These are phyloP conservation scores for Tolypocladium inflatum DNA, from an alignment of 2,329 filamentous ascomycete genomes.

Conservation along the genomic window DNA sequence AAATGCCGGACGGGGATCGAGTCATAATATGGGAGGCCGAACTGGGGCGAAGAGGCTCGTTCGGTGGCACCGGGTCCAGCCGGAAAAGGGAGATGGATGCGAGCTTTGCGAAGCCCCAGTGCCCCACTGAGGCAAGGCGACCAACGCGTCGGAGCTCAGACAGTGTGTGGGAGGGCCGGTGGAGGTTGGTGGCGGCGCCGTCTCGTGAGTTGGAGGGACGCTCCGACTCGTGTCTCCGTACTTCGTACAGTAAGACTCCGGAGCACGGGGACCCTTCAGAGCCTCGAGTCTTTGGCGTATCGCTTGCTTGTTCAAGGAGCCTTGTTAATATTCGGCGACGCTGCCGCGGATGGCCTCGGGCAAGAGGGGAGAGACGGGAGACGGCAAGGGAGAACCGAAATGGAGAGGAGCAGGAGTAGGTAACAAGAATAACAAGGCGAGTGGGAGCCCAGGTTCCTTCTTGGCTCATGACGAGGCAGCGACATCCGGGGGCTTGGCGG, in stretches of 20 bases:
- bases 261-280: not conserved
- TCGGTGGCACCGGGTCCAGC: constrained; percentile 2
- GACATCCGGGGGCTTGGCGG: too few relatives aligned
- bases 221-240: not conserved
- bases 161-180: not conserved
- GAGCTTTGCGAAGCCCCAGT: not conserved
- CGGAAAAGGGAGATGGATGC: constrained; percentile 3
- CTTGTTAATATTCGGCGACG: too few relatives aligned
- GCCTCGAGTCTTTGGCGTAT: too few relatives aligned
- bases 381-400: too few relatives aligned
- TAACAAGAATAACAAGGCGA: too few relatives aligned
- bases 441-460: too few relatives aligned
- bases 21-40: not conserved
- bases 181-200: not conserved
- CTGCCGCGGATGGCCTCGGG: too few relatives aligned
- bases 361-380: too few relatives aligned
- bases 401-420: too few relatives aligned
- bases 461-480: too few relatives aligned
- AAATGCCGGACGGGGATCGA: not conserved
- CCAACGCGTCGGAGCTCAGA: not conserved
- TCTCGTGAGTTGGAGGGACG: not conserved
- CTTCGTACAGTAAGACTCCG: not conserved
- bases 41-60: not conserved
- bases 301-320: too few relatives aligned
- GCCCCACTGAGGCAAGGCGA: not conserved